Base-by-base conservation (phyloP, 2,329 filamentous ascomycete genomes). In the Ceratocystis ficicola region DNA sequence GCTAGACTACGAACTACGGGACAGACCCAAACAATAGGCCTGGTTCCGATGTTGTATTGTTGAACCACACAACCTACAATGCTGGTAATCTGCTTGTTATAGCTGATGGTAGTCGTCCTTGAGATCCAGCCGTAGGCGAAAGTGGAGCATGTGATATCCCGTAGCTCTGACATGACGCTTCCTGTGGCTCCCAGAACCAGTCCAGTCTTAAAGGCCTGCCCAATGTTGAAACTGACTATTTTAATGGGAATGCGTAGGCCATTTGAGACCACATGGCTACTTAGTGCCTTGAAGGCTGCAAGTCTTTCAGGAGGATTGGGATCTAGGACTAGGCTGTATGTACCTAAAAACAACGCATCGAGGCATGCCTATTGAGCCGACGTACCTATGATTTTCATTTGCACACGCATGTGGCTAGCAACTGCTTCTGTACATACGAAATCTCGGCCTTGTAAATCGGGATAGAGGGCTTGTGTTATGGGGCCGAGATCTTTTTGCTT, bases 381-480 rank as follows among this genome's bases (percentile, higher is more conserved):
- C 12, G 61, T 63, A 25, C 61, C 61, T 44, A 63, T 63, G 15
- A 63, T n/a, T 50, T 63, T 63, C 61, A 63, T 63, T 41, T 63
- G 61, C 15, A 44, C 44, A 63, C 44, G 44, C 61, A 63, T 63
- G 15, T 63, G 61, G 22, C 50, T 32, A 25, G 61, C 61, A 12
- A 63, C 61, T 1, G 20, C 46, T 10, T 63, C 41, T 7, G 61
- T 63, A 22, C 61, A 63, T 8, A 63, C 61, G 44, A 63, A 17
- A 7, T 63, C 41, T 32, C 46, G 61, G 17, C 61, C 44, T 15
- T n/a, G 44, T n/a, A 63, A 28, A n/a, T 12, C 44, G 10, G 61
- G 44, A 44, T 63, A 63, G 8, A 63, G 25, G 8, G 44, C 61
- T 44, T 44, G 61, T 50, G 44, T 22, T 44, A 63, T 50, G 61